Base-by-base conservation (phyloP, 352 stramenopile species). In the Pythium diclinum region DNA sequence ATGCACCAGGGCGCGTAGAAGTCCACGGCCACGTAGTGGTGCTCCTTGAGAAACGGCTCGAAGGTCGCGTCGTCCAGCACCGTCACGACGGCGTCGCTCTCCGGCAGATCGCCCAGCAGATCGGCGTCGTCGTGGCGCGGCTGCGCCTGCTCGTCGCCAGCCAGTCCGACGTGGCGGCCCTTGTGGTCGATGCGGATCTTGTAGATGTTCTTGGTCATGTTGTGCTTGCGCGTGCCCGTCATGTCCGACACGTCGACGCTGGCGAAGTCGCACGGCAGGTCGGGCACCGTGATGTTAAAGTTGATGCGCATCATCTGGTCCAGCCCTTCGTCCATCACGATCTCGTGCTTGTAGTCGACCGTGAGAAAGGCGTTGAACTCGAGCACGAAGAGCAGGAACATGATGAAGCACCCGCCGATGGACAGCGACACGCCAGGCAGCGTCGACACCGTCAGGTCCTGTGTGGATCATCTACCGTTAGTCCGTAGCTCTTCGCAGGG, bases 181-280 rank as follows among this genome's bases (percentile, higher is more conserved):
- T 94, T 93, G 71, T 88, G 76, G 74, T 93, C 87, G 56, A 94
- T 77, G 40, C 84, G 82, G 71, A 94, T 98, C 83, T 99, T 99
- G 83, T 97, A 97, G 63, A 99, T 97, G 80, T 99, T 98, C 68
- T 97, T 98, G 62, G 96, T 99, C 71, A 99, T 97, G 84, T 99
- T 99, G 75, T 98, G 91, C 71, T 96, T 96, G 66, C 98, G 97
- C 55, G 92, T 98, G 62, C 97, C 97, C 51, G 98, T 95, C 71
- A 97, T 95, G 78, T 99, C 96, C 65, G 93, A 98, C 7, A 99
- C 93, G 75, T 99, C 97, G 6, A 99, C 89, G 21, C 76, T 90
- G 9, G 97, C 94, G 70, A 97, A 99, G 76, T 99, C 95, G 75
- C 97, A 99, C 23, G 97, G 94, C 19, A 99, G 67, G 77, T 99